These are phyloP conservation scores for Leccinum ponderosum DNA, from an alignment of 1,284 basidiomycete species.

Conservation along the genomic window DNA sequence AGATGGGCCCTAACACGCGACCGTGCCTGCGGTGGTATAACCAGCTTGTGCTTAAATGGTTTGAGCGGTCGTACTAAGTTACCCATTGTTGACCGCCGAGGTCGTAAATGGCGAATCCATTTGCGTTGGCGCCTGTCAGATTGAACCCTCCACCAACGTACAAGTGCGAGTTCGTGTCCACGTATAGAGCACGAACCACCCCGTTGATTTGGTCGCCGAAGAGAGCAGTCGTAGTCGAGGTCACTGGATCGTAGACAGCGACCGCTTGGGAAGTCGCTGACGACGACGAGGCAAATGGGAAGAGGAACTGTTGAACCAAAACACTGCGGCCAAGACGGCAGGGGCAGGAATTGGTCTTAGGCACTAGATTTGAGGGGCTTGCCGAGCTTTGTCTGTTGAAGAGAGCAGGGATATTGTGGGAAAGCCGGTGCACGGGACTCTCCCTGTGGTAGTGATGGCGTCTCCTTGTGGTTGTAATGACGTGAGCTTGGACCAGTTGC, in stretches of 20 bases:
- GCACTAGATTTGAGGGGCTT: conserved; percentile 46
- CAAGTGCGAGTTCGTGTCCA: conserved; percentile 59
- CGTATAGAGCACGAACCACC: conserved; percentile 70
- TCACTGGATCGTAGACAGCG: conserved; percentile 70
- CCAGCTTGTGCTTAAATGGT: conserved; percentile 57
- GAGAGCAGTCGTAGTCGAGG: conserved; percentile 55
- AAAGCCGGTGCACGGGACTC: conserved; percentile 48
- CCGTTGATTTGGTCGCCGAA: conserved; percentile 65
- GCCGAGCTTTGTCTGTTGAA: conserved; percentile 53
- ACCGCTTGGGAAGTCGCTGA: conserved; percentile 56
- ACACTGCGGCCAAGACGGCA: conserved; percentile 83
- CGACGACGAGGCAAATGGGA: conserved; percentile 51
- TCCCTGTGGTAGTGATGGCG: conserved; percentile 40
- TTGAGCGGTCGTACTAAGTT: conserved; percentile 44
- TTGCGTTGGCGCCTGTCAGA: conserved; percentile 51
- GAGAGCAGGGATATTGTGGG: conserved; percentile 46
- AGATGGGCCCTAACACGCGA: conserved; percentile 76
- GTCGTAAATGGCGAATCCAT: conserved; percentile 78
- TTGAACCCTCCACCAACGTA: conserved; percentile 85
- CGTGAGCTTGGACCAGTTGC: conserved; percentile 37
- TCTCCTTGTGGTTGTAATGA: conserved; percentile 31
- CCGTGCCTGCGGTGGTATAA: conserved; percentile 65
- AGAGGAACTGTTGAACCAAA: conserved; percentile 84
- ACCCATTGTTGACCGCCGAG: conserved; percentile 65
- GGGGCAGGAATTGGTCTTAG: conserved; percentile 60